Evolutionary conservation across 352 stramenopile species (phyloP).

Genomic region (Phytophthora sp.): DNA sequence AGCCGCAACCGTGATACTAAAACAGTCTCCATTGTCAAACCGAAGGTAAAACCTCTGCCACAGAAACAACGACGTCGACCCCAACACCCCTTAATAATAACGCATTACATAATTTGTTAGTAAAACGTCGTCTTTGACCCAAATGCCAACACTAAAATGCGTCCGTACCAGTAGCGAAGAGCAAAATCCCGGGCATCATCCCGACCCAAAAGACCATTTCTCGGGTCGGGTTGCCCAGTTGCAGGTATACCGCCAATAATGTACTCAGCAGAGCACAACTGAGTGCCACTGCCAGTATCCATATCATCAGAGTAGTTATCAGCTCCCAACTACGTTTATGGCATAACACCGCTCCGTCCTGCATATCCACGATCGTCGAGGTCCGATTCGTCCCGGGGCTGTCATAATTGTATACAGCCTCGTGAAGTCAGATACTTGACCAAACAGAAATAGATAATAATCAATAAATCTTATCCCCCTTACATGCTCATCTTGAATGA

Average conservation of each 20-base stretch:
- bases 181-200: constrained; percentile 53
- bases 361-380: constrained; percentile 33
- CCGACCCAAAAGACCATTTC: constrained; percentile 68
- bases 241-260: constrained; percentile 62
- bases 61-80: constrained; percentile 50
- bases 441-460: neutral
- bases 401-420: neutral
- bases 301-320: constrained; percentile 44
- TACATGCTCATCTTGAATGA: constrained; percentile 36
- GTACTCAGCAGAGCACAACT: constrained; percentile 53
- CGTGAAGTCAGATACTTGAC: too few relatives aligned
- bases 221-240: constrained; percentile 65
- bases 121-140: neutral
- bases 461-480: neutral
- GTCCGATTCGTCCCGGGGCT: constrained; percentile 40
- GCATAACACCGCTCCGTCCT: constrained; percentile 47
- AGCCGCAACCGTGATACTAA: constrained; percentile 65
- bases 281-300: constrained; percentile 55
- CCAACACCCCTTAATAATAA: constrained; percentile 46
- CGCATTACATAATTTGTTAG: constrained; percentile 6
- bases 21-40: constrained; percentile 80
- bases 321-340: constrained; percentile 33
- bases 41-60: constrained; percentile 61
- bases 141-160: too few relatives aligned
- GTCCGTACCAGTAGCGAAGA: constrained; percentile 50